Conservation (phyloP, 768 basidiomycete genomes). For the Chlorophyllum brunneum region DNA sequence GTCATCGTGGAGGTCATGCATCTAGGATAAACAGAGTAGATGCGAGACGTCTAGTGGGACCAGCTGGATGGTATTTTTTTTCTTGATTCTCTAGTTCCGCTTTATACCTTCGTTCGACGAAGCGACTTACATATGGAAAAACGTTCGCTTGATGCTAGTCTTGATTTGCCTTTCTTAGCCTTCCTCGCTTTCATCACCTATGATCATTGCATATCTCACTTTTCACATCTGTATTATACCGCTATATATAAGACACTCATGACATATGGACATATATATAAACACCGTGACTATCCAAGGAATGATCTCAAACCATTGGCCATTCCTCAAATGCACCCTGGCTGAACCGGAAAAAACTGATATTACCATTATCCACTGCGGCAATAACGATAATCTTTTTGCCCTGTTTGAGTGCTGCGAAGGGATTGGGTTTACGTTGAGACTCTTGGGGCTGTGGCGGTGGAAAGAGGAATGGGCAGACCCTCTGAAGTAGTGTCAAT, state of each 20-base stretch:
- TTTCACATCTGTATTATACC: slow-evolving; percentile 1
- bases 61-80: background rate
- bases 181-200: background rate
- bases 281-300: too few relatives aligned
- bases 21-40: background rate
- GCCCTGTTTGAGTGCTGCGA: slow-evolving; percentile 77
- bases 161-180: background rate
- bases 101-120: background rate
- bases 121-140: background rate
- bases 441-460: slow-evolving; percentile 18
- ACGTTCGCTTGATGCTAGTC: background rate
- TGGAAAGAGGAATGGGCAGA: slow-evolving; percentile 24
- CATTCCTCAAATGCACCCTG: slow-evolving; percentile 83
- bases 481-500: slow-evolving; percentile 7
- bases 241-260: background rate
- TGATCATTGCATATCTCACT: too few relatives aligned
- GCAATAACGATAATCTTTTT: slow-evolving; percentile 83
- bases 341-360: slow-evolving; percentile 85
- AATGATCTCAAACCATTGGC: slow-evolving; percentile 47
- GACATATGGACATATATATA: background rate
- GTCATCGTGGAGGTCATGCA: slow-evolving; percentile 69
- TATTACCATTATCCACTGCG: slow-evolving; percentile 82
- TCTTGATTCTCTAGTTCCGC: background rate
- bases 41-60: background rate
- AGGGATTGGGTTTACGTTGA: slow-evolving; percentile 59